A percentile compares a stretch with the other conserved stretches of the same genome.
Evolutionary conservation across 2,329 filamentous ascomycete species (phyloP).

Genomic region (Neonectria hederae): DNA sequence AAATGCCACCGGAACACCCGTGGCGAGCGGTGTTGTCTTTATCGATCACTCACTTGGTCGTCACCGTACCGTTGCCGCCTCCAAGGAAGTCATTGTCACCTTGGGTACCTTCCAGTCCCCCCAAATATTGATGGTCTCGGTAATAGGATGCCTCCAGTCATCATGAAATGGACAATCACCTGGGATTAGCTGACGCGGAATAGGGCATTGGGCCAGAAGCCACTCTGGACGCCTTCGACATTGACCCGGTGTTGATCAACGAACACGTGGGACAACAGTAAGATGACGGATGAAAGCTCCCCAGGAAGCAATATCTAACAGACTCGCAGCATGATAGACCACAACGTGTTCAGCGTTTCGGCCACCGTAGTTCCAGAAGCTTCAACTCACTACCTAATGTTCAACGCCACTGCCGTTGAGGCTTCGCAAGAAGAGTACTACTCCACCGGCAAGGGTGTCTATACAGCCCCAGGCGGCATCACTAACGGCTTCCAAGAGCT

Average conservation of each 20-base stretch:
- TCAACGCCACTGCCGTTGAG: conserved; percentile 29
- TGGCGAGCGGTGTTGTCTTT: conserved; percentile 37
- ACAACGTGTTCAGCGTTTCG: conserved; percentile 44
- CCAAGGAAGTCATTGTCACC: conserved; percentile 17
- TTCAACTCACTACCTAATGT: conserved; percentile 27
- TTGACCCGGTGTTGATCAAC: conserved; percentile 36
- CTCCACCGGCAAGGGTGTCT: conserved; percentile 32
- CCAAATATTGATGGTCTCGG: conserved; percentile 18
- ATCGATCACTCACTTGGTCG: conserved; percentile 37
- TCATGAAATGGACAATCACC: background rate
- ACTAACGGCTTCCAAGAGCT: conserved; percentile 40
- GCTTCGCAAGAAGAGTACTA: conserved; percentile 34
- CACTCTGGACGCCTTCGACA: conserved; percentile 34
- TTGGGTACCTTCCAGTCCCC: conserved; percentile 19
- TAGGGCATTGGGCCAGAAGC: conserved; percentile 33
- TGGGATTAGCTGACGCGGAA: conserved; percentile 1
- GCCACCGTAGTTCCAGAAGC: conserved; percentile 36
- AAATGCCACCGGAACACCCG: conserved; percentile 25
- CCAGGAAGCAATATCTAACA: background rate
- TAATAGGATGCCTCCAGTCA: background rate
- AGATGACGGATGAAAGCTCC: conserved; percentile 3
- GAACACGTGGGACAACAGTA: conserved; percentile 41
- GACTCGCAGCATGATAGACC: conserved; percentile 36
- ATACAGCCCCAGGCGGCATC: conserved; percentile 39
- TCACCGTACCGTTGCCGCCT: conserved; percentile 24